These are phyloP conservation scores for Cryphonectria radicalis DNA, from an alignment of 2,329 filamentous ascomycete species.

Conservation along the genomic window DNA sequence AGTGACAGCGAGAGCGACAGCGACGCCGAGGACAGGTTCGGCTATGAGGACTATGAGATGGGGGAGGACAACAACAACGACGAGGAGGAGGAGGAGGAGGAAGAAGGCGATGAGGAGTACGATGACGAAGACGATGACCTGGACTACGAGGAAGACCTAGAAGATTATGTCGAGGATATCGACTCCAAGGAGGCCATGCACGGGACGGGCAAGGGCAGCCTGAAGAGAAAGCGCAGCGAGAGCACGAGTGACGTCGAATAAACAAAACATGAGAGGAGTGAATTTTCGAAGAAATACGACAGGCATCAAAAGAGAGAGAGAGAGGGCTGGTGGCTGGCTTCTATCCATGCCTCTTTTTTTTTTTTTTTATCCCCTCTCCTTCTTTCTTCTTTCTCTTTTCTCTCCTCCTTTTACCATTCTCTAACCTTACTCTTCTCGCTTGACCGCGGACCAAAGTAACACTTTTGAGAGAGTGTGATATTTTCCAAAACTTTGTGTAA, in stretches of 20 bases:
- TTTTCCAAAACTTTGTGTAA: neutral
- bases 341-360: neutral
- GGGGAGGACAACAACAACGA: constrained; percentile 34
- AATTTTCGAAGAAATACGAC: too few species aligned
- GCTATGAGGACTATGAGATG: constrained; percentile 35
- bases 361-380: neutral
- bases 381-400: too few species aligned
- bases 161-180: constrained; percentile 34
- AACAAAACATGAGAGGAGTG: neutral
- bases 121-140: constrained; percentile 36
- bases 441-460: neutral
- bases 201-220: constrained; percentile 31
- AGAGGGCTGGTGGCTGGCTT: too few species aligned
- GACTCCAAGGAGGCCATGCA: constrained; percentile 32
- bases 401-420: too few species aligned
- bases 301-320: neutral
- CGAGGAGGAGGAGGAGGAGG: constrained; percentile 31
- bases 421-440: neutral
- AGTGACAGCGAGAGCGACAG: constrained; percentile 47
- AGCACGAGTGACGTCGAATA: constrained; percentile 24
- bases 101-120: neutral
- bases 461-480: neutral
- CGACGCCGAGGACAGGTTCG: constrained; percentile 39
- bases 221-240: constrained; percentile 29
- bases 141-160: constrained; percentile 36